Base-by-base conservation (phyloP, 2,329 filamentous ascomycete species). In the Herpotrichia juniperi region DNA sequence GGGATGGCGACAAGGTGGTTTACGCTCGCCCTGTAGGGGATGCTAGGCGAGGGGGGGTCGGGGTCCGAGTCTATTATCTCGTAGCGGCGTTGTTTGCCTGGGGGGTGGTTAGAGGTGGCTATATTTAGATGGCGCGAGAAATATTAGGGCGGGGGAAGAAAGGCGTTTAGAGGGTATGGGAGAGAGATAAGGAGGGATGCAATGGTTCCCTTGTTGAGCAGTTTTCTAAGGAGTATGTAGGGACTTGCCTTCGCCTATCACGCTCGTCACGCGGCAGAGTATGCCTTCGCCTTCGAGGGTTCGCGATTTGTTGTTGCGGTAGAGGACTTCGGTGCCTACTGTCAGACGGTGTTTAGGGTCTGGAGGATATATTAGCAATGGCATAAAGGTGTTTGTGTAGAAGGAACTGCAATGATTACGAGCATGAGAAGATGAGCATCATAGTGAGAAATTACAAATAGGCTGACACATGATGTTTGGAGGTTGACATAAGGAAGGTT, bases 81-180 rank as follows among this genome's bases (percentile, higher is more conserved):
- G 67, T 81, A 81, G 53, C 78, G 77, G 21, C 79, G 76, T 60
- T 81, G 78, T 55, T 81, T 81, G n/a, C n/a, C n/a, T n/a, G n/a
- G n/a, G n/a, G n/a, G n/a, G n/a, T n/a, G n/a, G n/a, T n/a, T n/a
- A n/a, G n/a, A n/a, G n/a, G n/a, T n/a, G n/a, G n/a, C n/a, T n/a
- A n/a, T n/a, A n/a, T n/a, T n/a, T n/a, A n/a, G n/a, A n/a, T n/a
- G n/a, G n/a, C n/a, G n/a, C n/a, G n/a, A n/a, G n/a, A n/a, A n/a
- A n/a, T n/a, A n/a, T n/a, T n/a, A n/a, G n/a, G n/a, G n/a, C n/a
- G n/a, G n/a, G n/a, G n/a, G n/a, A n/a, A n/a, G n/a, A n/a, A n/a
- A n/a, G n/a, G n/a, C n/a, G n/a, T n/a, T n/a, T n/a, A n/a, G n/a
- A n/a, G n/a, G n/a, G n/a, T n/a, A n/a, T n/a, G n/a, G n/a, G n/a